Percentiles rank a stretch among this genome's conserved stretches.
phyloP scores from a whole-genome alignment of 805 yeast species.

The Barnettozyma salicaria region DNA sequence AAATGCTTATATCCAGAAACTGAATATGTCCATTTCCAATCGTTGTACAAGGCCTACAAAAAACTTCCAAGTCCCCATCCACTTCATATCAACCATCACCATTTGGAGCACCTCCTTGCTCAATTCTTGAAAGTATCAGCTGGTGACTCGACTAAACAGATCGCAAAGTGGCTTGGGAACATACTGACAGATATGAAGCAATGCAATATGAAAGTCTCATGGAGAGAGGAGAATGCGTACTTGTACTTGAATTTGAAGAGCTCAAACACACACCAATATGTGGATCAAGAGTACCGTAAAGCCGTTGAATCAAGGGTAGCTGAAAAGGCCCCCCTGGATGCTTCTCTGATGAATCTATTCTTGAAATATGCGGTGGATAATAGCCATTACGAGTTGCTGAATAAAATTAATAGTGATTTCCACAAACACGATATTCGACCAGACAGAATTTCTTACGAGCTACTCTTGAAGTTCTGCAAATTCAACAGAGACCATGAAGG shows the following conservation, averaged over 20 bases:
- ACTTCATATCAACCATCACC: slow-evolving; percentile 2
- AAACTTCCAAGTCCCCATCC: slow-evolving; percentile 6
- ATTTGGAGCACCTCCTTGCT: slow-evolving; percentile 7
- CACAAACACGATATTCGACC: not conserved
- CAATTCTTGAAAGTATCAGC: slow-evolving; percentile 8
- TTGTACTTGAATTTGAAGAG: not conserved
- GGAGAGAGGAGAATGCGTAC: slow-evolving; percentile 9
- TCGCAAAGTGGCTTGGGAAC: not conserved
- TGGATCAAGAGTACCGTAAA: not conserved
- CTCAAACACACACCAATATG: not conserved
- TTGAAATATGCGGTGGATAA: not conserved
- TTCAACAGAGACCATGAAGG: not conserved
- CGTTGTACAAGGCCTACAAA: slow-evolving; percentile 1
- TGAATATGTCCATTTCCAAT: slow-evolving; percentile 3
- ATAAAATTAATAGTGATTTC: slow-evolving; percentile 3
- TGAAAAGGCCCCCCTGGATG: not conserved
- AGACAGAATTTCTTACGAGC: slow-evolving; percentile 5
- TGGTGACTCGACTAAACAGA: slow-evolving; percentile 1
- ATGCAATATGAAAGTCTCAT: slow-evolving; percentile 3
- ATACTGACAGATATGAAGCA: slow-evolving; percentile 1
- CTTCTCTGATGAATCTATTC: slow-evolving; percentile 8
- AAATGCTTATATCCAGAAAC: slow-evolving; percentile 1
- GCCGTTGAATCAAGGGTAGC: not conserved
- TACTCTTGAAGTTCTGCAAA: not conserved
- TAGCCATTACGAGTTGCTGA: not conserved